Conservation (phyloP, 257 asterid genomes). For the Solanum sejunctum region DNA sequence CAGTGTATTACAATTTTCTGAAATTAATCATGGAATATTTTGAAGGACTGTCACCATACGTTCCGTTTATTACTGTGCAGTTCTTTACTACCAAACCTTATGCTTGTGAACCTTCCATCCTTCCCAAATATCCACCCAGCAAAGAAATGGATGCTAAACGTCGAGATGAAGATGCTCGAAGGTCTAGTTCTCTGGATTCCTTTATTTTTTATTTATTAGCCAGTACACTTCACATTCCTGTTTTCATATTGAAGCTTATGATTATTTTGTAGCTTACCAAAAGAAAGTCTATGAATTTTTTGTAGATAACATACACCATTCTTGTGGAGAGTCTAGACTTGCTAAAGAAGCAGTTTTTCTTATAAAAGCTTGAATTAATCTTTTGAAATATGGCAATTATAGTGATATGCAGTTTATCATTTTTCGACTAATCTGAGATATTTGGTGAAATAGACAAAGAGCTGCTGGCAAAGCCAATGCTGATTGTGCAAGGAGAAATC, state of each 20-base stretch:
- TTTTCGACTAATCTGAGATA: not conserved
- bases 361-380: not conserved
- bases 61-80: constrained; percentile 25
- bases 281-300: not conserved
- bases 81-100: constrained; percentile 61
- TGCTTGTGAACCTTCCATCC: constrained; percentile 82
- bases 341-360: not conserved
- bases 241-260: not conserved
- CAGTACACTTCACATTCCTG: not conserved
- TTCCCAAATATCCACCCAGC: constrained; percentile 89
- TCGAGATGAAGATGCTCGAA: constrained; percentile 84
- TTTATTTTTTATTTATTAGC: not conserved
- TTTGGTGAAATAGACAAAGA: constrained; percentile 34
- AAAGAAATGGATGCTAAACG: constrained; percentile 93
- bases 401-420: not conserved
- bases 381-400: not conserved
- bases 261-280: not conserved
- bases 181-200: constrained; percentile 25
- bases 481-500: constrained; percentile 45
- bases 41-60: not conserved
- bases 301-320: not conserved
- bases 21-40: not conserved
- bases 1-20: not conserved
- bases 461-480: constrained; percentile 57
- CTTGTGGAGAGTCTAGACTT: not conserved